Conservation (phyloP, 345 rosid genomes). For the Salix caprea region DNA sequence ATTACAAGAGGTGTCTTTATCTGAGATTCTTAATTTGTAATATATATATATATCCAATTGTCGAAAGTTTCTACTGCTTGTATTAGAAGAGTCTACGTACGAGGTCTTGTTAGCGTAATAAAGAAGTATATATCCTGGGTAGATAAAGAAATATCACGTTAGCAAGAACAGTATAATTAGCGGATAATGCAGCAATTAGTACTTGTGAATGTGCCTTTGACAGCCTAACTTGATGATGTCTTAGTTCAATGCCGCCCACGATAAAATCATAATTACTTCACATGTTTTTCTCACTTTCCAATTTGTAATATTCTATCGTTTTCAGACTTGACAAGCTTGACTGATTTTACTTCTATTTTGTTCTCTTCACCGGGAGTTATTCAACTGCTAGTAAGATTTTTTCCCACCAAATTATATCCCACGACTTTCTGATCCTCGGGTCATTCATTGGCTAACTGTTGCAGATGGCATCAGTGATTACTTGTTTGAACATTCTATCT, state of each 20-base stretch:
- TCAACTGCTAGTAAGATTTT: constrained; percentile 6
- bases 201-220: constrained; percentile 17
- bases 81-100: constrained; percentile 3
- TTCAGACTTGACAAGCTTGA: constrained; percentile 8
- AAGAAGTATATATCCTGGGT: background rate
- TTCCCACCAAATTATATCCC: background rate
- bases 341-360: background rate
- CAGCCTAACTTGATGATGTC: constrained; percentile 7
- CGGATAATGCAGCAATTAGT: constrained; percentile 7
- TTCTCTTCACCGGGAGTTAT: background rate
- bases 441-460: background rate
- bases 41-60: background rate
- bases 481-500: background rate
- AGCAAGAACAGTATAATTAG: background rate
- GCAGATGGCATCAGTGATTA: background rate
- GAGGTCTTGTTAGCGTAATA: constrained; percentile 5
- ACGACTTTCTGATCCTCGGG: background rate
- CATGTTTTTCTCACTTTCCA: background rate
- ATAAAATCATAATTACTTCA: background rate
- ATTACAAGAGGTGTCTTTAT: constrained; percentile 6
- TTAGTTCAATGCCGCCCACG: background rate
- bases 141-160: too few relatives aligned
- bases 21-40: background rate
- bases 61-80: constrained; percentile 6
- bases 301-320: background rate